Conservation (phyloP, 2,329 filamentous ascomycete genomes). For the Exophiala lecanii-corni region DNA sequence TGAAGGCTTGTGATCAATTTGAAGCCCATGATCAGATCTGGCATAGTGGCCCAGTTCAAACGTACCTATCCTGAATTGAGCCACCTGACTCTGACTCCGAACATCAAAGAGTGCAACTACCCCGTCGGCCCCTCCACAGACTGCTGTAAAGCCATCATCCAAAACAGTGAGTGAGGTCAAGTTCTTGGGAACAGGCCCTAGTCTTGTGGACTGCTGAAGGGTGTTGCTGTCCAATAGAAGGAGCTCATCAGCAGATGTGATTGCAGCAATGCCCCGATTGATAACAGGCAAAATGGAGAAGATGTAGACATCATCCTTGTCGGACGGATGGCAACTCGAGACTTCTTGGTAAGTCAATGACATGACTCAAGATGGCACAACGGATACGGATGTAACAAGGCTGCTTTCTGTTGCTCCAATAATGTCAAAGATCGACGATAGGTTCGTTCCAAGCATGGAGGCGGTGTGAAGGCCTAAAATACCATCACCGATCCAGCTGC, state of each 20-base stretch:
- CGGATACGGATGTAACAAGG: too few relatives aligned
- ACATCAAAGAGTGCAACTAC: slow-evolving; percentile 24
- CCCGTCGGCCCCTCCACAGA: slow-evolving; percentile 24
- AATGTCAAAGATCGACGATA: too few relatives aligned
- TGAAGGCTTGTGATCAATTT: slow-evolving; percentile 9
- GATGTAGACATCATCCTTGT: slow-evolving; percentile 24
- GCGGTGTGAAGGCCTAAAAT: too few relatives aligned
- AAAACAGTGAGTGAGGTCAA: slow-evolving; percentile 18
- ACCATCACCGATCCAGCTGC: too few relatives aligned
- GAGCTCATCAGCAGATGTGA: slow-evolving; percentile 26
- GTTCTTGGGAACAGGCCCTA: slow-evolving; percentile 11
- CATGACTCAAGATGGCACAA: too few relatives aligned
- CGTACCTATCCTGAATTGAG: slow-evolving; percentile 20
- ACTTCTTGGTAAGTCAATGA: slow-evolving; percentile 12
- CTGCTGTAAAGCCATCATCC: slow-evolving; percentile 15
- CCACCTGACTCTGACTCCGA: slow-evolving; percentile 12
- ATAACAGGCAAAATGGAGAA: slow-evolving; percentile 22
- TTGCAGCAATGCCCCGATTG: slow-evolving; percentile 19
- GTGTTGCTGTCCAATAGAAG: slow-evolving; percentile 19
- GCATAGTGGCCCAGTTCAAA: too few relatives aligned
- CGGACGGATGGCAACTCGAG: slow-evolving; percentile 16
- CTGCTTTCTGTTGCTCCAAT: too few relatives aligned
- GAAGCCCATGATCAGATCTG: too few relatives aligned
- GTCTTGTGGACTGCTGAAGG: slow-evolving; percentile 7
- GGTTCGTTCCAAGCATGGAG: too few relatives aligned